A percentile compares a stretch with the other conserved stretches of the same genome.
Conservation (phyloP, 1,284 basidiomycete species). For the Fomitopsis betulina region DNA sequence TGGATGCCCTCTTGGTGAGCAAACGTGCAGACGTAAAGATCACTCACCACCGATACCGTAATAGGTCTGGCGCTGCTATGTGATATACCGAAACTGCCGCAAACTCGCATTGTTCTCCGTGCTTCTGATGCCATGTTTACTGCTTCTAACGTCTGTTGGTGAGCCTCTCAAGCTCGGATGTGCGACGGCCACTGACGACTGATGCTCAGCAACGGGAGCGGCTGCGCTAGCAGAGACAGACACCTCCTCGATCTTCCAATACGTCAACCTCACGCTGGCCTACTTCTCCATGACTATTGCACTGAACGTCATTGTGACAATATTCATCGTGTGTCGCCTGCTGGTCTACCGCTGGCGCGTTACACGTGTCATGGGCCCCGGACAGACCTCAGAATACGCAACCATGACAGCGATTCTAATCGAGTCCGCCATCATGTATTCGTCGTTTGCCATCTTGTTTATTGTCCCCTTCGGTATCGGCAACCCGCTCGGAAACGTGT, state of each 20-base stretch:
- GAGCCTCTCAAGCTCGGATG: not conserved
- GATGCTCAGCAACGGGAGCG: not conserved
- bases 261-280: not conserved
- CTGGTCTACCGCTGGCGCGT: slow-evolving; percentile 32
- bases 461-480: slow-evolving; percentile 38
- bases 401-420: slow-evolving; percentile 37
- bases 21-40: not conserved
- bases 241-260: not conserved
- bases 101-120: not conserved
- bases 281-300: slow-evolving; percentile 32
- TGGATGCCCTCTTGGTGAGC: slow-evolving; percentile 7
- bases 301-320: slow-evolving; percentile 40
- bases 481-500: slow-evolving; percentile 13
- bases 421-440: slow-evolving; percentile 40
- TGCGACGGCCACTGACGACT: no score
- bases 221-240: not conserved
- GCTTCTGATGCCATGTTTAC: not conserved
- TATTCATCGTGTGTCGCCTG: slow-evolving; percentile 37
- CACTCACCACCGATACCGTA: not conserved
- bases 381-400: slow-evolving; percentile 34
- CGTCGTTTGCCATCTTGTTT: slow-evolving; percentile 37
- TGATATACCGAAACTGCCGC: not conserved
- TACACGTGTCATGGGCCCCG: slow-evolving; percentile 26
- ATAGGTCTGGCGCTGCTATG: not conserved
- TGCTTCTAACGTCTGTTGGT: not conserved